phyloP scores from a whole-genome alignment of 192 early-diverging fungal genomes.

The Lunasporangiospora selenospora region DNA sequence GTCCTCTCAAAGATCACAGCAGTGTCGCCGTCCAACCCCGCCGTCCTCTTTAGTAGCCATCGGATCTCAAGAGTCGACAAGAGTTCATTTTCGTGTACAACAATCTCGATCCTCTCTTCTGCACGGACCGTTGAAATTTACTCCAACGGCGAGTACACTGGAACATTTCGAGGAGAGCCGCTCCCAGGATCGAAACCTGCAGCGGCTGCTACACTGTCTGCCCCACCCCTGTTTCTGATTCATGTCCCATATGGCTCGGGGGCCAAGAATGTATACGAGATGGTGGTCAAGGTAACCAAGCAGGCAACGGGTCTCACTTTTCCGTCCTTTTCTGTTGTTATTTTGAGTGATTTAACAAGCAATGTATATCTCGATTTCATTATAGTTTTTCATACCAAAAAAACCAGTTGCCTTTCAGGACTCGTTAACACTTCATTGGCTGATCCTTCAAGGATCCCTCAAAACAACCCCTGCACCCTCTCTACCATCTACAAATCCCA shows the following conservation, averaged over 20 bases:
- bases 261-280: constrained; percentile 6
- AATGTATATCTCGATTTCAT: not conserved
- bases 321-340: too few species aligned
- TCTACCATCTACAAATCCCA: not conserved
- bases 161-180: constrained; percentile 34
- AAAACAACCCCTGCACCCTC: not conserved
- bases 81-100: not conserved
- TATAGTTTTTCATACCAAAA: constrained; percentile 42
- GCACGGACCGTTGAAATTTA: constrained; percentile 31
- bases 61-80: too few species aligned
- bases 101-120: constrained; percentile 21
- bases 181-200: not conserved
- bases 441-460: constrained; percentile 16
- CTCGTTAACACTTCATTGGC: constrained; percentile 17
- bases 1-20: not conserved
- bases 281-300: constrained; percentile 32
- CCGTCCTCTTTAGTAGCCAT: constrained; percentile 6
- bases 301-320: too few species aligned
- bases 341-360: too few species aligned
- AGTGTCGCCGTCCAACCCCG: constrained; percentile 10
- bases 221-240: constrained; percentile 12
- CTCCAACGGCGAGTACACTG: constrained; percentile 11
- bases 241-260: too few species aligned
- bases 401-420: constrained; percentile 11
- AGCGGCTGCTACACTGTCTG: too few species aligned